Evolutionary conservation across 1,139 yeast genomes (phyloP), one percentile per base, ranked within the genome.

Genomic region (Zygosaccharomyces pseudobailii): DNA sequence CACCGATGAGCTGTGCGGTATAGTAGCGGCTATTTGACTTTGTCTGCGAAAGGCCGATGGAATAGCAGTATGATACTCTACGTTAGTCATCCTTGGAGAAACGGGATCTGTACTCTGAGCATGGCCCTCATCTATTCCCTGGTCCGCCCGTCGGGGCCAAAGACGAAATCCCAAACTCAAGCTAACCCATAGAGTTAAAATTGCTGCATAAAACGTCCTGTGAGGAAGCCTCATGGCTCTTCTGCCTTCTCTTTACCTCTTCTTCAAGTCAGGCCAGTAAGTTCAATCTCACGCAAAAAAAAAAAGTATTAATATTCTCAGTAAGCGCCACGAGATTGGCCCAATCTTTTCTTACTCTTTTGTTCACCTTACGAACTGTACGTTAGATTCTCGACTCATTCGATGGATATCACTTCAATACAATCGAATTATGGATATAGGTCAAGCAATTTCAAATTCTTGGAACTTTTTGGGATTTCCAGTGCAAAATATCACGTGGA

Each of bases 41-140:
- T 39, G 37, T 20, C 45, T 49, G 13, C 52, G 50, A 31, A 46
- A 42, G 10, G 47, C 43, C 19, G 44, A 42, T 6, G 52, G 48
- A 33, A 28, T 38, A 19, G 47, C 49, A 6, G 50, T 46, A 24
- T 49, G 45, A 32, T 46, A 46, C 28, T 46, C 50, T 6, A 38
- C 35, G 20, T 36, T 25, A 20, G 35, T 33, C 17, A 36, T 34
- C 9, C 20, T 38, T 20, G 41, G 41, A 6, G 34, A 28, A 23
- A 28, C 34, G 8, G 41, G 13, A 21, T 38, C 41, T 28, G 17
- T 17, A 19, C 34, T 38, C 20, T 38, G 33, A 22, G 9, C 28
- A 10, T 6, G 3, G n/a, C 34, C 41, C 32, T 34, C 25, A 17
- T 27, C 28, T 19, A 19, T 20, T 21, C 37, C 32, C 10, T 27